These are phyloP conservation scores for Pseudogymnoascus verrucosus DNA, from an alignment of 2,329 filamentous ascomycete species.

Conservation along the genomic window DNA sequence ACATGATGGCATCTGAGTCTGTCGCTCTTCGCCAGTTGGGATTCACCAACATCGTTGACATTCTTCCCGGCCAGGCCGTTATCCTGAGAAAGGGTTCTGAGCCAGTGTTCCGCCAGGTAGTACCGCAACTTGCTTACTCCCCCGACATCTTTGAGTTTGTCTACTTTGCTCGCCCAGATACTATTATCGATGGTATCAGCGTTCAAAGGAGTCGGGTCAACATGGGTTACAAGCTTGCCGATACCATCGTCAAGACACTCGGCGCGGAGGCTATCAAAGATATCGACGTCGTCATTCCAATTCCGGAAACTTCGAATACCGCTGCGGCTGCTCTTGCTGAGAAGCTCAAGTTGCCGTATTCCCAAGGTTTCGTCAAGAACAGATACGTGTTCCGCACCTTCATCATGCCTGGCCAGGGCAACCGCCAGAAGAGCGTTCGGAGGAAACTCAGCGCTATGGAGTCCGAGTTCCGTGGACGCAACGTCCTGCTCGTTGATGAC, in stretches of 20 bases:
- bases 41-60: slow-evolving; percentile 67
- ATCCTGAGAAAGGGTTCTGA: slow-evolving; percentile 71
- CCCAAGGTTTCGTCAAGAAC: slow-evolving; percentile 82
- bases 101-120: slow-evolving; percentile 70
- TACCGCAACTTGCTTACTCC: slow-evolving; percentile 59
- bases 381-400: slow-evolving; percentile 83
- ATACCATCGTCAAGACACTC: slow-evolving; percentile 60
- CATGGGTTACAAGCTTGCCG: slow-evolving; percentile 77
- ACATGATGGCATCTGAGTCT: slow-evolving; percentile 87
- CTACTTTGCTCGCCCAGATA: slow-evolving; percentile 79
- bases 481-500: slow-evolving; percentile 81
- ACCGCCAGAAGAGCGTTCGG: slow-evolving; percentile 76
- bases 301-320: slow-evolving; percentile 76
- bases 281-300: slow-evolving; percentile 78
- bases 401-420: slow-evolving; percentile 75
- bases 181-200: slow-evolving; percentile 77
- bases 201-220: slow-evolving; percentile 76
- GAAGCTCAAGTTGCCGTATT: slow-evolving; percentile 66
- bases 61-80: slow-evolving; percentile 76
- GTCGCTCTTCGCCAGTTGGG: slow-evolving; percentile 76
- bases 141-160: slow-evolving; percentile 86
- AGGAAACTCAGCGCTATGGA: slow-evolving; percentile 84
- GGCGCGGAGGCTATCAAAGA: slow-evolving; percentile 62
- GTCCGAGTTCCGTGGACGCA: slow-evolving; percentile 73
- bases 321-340: slow-evolving; percentile 71